Base-by-base conservation (phyloP, 1,284 basidiomycete species). In the Cryptococcus sp. region DNA sequence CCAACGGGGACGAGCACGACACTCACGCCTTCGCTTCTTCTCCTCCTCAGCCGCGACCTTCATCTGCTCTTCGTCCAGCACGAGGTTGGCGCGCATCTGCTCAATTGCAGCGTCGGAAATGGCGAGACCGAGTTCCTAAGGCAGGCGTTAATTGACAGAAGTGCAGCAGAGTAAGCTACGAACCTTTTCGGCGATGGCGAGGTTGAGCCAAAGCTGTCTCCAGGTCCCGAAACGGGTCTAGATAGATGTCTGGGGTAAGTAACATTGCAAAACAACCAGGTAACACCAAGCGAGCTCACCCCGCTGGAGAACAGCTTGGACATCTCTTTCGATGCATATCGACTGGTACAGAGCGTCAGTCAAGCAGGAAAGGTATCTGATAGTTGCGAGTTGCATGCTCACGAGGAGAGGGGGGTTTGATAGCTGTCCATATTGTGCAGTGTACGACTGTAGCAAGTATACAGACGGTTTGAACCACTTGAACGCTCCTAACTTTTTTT, bases 281-380 rank as follows among this genome's bases (percentile, higher is more conserved):
- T 20, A 25, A 38, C 25, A 48, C 19, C 31, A 27, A 17, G 19
- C 25, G 13, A 13, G 67, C 78, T 57, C 70, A 94, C 93, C 53
- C 87, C 87, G 57, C 89, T 86, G 45, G 94, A 98, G 82, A 98
- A 99, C 57, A 99, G 85, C 80, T 91, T 85, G 15, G 93, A 88
- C 95, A 98, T 98, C 81, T 98, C 95, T 78, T 95, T 95, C 83
- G 91, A 94, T 22, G 96, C 96, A 90, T 99, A 99, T 57, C 95
- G 93, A 75, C 93, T 96, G 69, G 31, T 54, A 55, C 54, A 67
- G 59, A 20, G 25, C 39, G 16, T 35, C 31, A 35, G 13, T 16
- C 13, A 19, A 5, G 23, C 25, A 27, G 15, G 23, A 19, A 17
- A 46, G 16, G 5, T 16, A 1, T 38, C 22, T 10, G 13, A 10